Evolutionary conservation across 1,284 basidiomycete genomes (phyloP), one percentile per base, ranked within the genome.

Genomic region (Anthracocystis walkeri): DNA sequence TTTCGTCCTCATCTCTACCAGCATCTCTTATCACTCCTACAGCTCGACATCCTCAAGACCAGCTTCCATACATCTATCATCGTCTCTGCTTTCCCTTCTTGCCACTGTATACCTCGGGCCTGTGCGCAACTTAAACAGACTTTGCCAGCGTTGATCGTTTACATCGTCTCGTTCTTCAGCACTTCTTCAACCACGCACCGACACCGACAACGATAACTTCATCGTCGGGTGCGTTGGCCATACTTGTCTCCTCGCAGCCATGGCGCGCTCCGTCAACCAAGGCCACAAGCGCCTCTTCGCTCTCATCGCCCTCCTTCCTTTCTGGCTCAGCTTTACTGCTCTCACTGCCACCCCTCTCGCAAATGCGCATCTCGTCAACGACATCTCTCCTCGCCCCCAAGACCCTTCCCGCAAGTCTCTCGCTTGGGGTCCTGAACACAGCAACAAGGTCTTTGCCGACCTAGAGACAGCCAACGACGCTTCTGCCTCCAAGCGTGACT

Each of bases 361-460:
- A n/a, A 54, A 64, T 55, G 64, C 73, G 11, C 49, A 53, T 20
- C 31, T 67, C 45, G 40, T 75, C 29, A 44, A 53, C 35, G 35
- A 20, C 41, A 33, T 56, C 29, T 35, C 57, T 31, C 40, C 54
- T 38, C 67, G 67, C 40, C 68, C 67, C n/a, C 58, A 59, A 48
- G 73, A 75, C 29, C 68, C 73, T 18, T 58, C 73, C 7, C 65
- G 77, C 55, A 79, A 79, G 69, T 79, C 77, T 48, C 70, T 79
- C 16, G 66, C 68, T 16, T 79, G 73, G 68, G 77, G 77, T 49
- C 77, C 75, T 42, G 64, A 74, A 44, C 77, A 79, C 46, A 29
- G 38, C 27, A 64, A 79, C 64, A 70, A 71, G 59, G 67, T 69
- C 57, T 79, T 78, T 56, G 63, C 69, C 41, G 62, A 57, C 11